Evolutionary conservation across 2,329 filamentous ascomycete species (phyloP), one percentile per base, ranked within the genome.

Genomic region (Penicillium sp.): DNA sequence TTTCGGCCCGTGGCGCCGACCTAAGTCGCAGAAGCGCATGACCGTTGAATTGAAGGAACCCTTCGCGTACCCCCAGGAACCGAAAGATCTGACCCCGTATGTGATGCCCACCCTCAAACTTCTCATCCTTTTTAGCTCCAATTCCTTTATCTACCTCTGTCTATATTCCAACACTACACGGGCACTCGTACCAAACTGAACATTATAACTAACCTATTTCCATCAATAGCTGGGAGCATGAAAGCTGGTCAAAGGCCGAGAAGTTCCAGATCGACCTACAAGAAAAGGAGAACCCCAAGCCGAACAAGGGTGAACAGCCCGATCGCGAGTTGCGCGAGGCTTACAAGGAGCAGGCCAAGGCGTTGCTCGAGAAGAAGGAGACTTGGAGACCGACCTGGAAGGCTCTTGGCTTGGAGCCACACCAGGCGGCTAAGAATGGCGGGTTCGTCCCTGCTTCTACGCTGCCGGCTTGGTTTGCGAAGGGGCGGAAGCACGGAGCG

Each of bases 41-140:
- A 96, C 89, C 42, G 91, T 95, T 45, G 90, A 97, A 81, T 84
- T 99, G 79, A 85, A 83, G 61, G 80, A 88, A 79, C 91, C 93
- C 5, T 99, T 99, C 79, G 86, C 90, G 56, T 97, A 91, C 89
- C 94, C 94, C 1, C 83, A 86, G 63, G 75, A 80, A 64, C 89
- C 91, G 5, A 75, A 81, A 63, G 82, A 89, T 71, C 79, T 84
- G 61, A 73, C 81, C 57, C 76, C 80, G 73, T 92, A 78, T 57
- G 82, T 80, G 38, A 10, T 23, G 5, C 43, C 38, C 29, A n/a
- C 19, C 2, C 35, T 41, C 21, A 41, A 17, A 8, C 4, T 40
- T 23, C 1, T 37, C 1, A 6, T 47, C 6, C 21, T 33, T n/a
- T 19, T 5, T 10, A 5, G 10, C 4, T 51, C 46, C 21, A 50